Percentiles rank a stretch among this genome's conserved stretches.
Evolutionary conservation across 257 asterid species (phyloP).

Genomic region (Cynanchum wilfordii): DNA sequence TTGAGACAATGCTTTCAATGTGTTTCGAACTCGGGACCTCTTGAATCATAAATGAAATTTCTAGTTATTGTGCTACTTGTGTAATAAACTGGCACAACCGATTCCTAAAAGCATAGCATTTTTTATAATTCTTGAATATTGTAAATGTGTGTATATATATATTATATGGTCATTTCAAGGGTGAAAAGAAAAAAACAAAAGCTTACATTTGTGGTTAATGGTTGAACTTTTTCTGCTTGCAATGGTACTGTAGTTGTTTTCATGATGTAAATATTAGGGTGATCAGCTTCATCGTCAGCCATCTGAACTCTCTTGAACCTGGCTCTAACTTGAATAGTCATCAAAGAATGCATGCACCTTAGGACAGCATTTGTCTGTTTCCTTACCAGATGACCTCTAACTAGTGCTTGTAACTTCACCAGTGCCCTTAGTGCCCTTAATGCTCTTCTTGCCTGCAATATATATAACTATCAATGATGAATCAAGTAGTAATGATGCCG

Average conservation of each 20-base stretch:
- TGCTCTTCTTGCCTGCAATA: slow-evolving; percentile 68
- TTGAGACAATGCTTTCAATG: no score
- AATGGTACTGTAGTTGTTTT: slow-evolving; percentile 24
- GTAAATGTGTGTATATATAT: no score
- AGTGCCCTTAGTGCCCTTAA: slow-evolving; percentile 56
- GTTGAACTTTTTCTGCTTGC: slow-evolving; percentile 24
- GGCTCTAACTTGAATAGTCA: slow-evolving; percentile 68
- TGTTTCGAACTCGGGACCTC: no score
- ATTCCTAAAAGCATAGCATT: no score
- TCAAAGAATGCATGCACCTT: slow-evolving; percentile 55
- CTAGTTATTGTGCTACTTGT: no score
- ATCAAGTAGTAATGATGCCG: no score
- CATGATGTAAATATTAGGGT: not conserved
- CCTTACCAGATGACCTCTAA: slow-evolving; percentile 68
- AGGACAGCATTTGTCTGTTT: slow-evolving; percentile 48
- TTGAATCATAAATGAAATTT: no score
- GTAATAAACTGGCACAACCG: no score
- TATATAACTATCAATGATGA: not conserved
- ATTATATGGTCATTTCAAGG: no score
- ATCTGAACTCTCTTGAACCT: slow-evolving; percentile 50
- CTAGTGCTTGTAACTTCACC: slow-evolving; percentile 75
- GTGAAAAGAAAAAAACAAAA: not conserved
- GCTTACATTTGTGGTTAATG: slow-evolving; percentile 27
- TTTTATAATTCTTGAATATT: no score
- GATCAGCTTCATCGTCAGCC: slow-evolving; percentile 32